Evolutionary conservation across 345 rosid genomes (phyloP), one percentile per base, ranked within the genome.

Genomic region (Dimocarpus longan): DNA sequence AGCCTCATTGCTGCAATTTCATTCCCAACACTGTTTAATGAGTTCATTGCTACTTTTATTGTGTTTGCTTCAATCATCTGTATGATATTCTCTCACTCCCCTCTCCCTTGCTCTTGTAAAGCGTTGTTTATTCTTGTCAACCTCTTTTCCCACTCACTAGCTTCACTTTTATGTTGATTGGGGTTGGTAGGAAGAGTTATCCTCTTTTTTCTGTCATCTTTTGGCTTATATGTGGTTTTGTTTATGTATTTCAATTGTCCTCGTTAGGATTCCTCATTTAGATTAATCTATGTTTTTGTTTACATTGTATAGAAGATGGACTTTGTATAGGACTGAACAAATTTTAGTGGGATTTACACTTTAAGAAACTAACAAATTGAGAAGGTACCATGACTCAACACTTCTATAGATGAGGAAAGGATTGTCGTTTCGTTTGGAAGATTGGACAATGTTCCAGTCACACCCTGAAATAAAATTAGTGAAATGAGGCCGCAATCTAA

Each of bases 1-100:
- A 0, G 59, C 78, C 21, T 67, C 81, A 65, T 19, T 52, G 64
- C 64, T n/a, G 70, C 70, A 73, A 69, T 62, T 73, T 75, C 66
- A 63, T 65, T 68, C 48, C 52, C 48, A 64, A 22, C 71, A 70
- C 59, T 18, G 13, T 66, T 1, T 59, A 5, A 46, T 22, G 13
- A 59, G 62, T 76, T 76, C 77, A 10, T 79, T 77, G 32, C 65
- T 77, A 16, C 70, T 66, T n/a, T 66, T 81, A 57, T 43, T 70
- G 48, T 28, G 8, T 54, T 76, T 69, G 32, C 40, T 71, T 28
- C 60, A 19, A 10, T 48, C 62, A 56, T 68, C 70, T 46, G 44
- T 71, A 44, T 63, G 19, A 21, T 24, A 19, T 15, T 26, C 5
- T 44, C 73, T 4, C 19, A 6, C 56, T 8, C 7, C 7, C 21